phyloP scores from a whole-genome alignment of 306 rosid genomes.

The Dicorynia guianensis region DNA sequence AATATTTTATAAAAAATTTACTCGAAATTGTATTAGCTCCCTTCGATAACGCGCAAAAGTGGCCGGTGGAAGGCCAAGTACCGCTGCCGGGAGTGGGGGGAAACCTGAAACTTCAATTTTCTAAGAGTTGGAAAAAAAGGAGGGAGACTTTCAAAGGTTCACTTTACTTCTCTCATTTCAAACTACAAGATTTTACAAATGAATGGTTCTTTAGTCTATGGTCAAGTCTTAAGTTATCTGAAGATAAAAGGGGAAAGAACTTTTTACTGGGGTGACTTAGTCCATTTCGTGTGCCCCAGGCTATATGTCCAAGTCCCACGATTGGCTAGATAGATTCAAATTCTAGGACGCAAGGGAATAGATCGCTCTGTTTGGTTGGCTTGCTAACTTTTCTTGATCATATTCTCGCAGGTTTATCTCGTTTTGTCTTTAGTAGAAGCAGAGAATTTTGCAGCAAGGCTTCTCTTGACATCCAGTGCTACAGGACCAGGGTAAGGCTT shows the following conservation, averaged over 20 bases:
- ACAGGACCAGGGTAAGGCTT: slow-evolving; percentile 45
- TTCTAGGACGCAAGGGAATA: slow-evolving; percentile 1
- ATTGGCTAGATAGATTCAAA: background rate
- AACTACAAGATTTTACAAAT: slow-evolving; percentile 1
- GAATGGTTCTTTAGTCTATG: background rate
- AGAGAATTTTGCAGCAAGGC: slow-evolving; percentile 50
- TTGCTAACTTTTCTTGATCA: slow-evolving; percentile 27
- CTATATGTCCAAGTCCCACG: slow-evolving; percentile 6
- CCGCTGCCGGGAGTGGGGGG: background rate
- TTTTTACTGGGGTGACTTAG: background rate
- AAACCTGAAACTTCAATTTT: slow-evolving; percentile 3
- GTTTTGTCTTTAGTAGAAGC: slow-evolving; percentile 52
- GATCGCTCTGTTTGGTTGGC: slow-evolving; percentile 7
- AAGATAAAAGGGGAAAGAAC: background rate
- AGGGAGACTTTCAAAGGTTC: background rate
- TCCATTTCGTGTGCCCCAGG: slow-evolving; percentile 21
- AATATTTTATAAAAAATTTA: background rate
- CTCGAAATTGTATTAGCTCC: background rate
- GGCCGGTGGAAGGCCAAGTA: background rate
- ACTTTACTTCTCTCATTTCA: background rate
- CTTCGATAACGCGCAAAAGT: background rate
- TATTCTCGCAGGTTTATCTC: slow-evolving; percentile 60
- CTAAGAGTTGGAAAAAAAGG: slow-evolving; percentile 10
- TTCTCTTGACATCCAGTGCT: slow-evolving; percentile 58
- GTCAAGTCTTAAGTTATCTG: background rate